Conservation (phyloP, 1,284 basidiomycete genomes). For the Ceratobasidium sp. region DNA sequence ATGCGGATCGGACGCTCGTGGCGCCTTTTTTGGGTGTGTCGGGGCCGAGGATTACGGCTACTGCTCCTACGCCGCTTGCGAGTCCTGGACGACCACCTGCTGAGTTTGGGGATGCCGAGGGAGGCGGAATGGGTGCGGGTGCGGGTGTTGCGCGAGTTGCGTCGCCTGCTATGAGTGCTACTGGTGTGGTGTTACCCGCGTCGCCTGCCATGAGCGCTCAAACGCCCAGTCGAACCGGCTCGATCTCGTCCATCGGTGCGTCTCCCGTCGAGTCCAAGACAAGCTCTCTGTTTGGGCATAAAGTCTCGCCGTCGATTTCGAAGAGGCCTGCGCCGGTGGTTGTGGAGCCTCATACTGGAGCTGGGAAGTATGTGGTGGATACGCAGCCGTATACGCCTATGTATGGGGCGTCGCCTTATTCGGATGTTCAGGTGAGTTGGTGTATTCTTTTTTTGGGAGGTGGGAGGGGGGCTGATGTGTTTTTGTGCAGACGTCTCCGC, state of each 20-base stretch:
- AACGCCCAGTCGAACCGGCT: slow-evolving; percentile 34
- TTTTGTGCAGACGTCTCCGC: slow-evolving; percentile 25
- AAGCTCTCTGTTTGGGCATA: slow-evolving; percentile 25
- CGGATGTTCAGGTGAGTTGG: slow-evolving; percentile 41
- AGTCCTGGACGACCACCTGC: slow-evolving; percentile 11
- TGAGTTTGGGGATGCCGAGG: slow-evolving; percentile 35
- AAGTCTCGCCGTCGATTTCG: slow-evolving; percentile 35
- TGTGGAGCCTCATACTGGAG: slow-evolving; percentile 23
- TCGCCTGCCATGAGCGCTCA: slow-evolving; percentile 21
- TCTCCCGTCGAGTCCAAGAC: background rate
- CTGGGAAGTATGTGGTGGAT: slow-evolving; percentile 33
- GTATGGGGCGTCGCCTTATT: slow-evolving; percentile 39
- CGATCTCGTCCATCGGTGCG: slow-evolving; percentile 12
- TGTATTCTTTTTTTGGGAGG: background rate
- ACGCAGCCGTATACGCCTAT: slow-evolving; percentile 45
- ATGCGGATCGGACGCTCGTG: slow-evolving; percentile 29
- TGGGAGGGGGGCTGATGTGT: slow-evolving; percentile 17
- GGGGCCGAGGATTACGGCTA: slow-evolving; percentile 39
- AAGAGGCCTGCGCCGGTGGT: slow-evolving; percentile 42
- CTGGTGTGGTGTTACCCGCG: background rate
- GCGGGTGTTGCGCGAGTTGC: background rate
- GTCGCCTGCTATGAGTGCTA: slow-evolving; percentile 21
- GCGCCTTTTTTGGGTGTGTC: slow-evolving; percentile 14
- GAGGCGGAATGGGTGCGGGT: background rate
- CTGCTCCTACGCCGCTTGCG: slow-evolving; percentile 37